Conservation (phyloP, 306 rosid genomes). For the Prunus kanzakura region DNA sequence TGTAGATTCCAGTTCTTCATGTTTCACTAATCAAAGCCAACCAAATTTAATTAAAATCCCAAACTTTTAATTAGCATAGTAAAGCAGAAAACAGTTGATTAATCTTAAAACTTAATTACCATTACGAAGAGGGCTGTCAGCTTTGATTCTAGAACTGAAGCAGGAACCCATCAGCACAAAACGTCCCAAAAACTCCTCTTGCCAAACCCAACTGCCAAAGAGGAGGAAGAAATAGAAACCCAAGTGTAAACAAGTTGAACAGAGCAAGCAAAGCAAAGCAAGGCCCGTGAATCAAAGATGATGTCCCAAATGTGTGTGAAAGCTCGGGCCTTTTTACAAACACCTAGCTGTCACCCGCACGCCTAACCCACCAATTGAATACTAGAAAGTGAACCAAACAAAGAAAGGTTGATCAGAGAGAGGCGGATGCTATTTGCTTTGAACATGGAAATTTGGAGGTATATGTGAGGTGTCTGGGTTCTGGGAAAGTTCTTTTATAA, state of each 20-base stretch:
- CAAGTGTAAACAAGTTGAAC: slow-evolving; percentile 27
- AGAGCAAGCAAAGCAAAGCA: slow-evolving; percentile 13
- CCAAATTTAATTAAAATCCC: neutral
- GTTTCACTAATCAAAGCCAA: slow-evolving; percentile 17
- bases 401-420: neutral
- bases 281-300: slow-evolving; percentile 28
- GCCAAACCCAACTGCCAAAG: slow-evolving; percentile 2
- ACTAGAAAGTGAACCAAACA: neutral
- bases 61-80: neutral
- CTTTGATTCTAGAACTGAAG: slow-evolving; percentile 76
- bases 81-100: slow-evolving; percentile 4
- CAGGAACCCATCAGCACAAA: slow-evolving; percentile 77
- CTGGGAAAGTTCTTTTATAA: slow-evolving; percentile 37
- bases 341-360: slow-evolving; percentile 48
- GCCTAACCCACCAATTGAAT: slow-evolving; percentile 22
- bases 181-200: slow-evolving; percentile 17
- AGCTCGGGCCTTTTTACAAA: slow-evolving; percentile 33
- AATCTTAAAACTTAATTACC: slow-evolving; percentile 41
- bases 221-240: slow-evolving; percentile 4
- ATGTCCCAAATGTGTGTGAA: slow-evolving; percentile 44
- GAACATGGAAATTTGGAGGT: slow-evolving; percentile 14
- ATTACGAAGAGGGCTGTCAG: slow-evolving; percentile 79
- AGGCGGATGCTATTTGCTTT: neutral
- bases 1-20: neutral
- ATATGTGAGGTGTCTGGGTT: slow-evolving; percentile 10